Evolutionary conservation across 495 filamentous ascomycete genomes (phyloP).

Genomic region (Tuber calosporum): DNA sequence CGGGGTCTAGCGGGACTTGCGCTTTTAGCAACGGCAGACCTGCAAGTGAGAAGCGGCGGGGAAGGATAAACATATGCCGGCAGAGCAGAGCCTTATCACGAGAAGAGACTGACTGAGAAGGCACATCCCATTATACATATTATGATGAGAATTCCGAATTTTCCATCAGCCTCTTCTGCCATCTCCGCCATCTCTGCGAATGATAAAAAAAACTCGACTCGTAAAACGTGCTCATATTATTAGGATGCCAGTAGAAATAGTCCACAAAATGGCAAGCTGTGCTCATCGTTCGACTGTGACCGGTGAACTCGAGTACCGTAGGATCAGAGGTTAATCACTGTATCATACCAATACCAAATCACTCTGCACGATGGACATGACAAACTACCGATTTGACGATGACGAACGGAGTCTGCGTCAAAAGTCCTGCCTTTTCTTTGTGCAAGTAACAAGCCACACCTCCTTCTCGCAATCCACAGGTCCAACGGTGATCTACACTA

Average conservation of each 20-base stretch:
- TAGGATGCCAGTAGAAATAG: background rate
- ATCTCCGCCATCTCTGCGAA: background rate
- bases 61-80: background rate
- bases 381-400: background rate
- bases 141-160: background rate
- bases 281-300: background rate
- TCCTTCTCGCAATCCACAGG: background rate
- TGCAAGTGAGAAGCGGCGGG: background rate
- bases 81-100: background rate
- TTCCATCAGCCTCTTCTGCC: background rate
- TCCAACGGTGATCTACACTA: background rate
- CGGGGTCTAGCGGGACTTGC: background rate
- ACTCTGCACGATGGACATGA: background rate
- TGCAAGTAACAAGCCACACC: background rate
- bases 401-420: background rate
- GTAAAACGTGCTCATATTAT: background rate
- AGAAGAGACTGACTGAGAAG: background rate
- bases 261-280: background rate
- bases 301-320: background rate
- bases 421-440: background rate
- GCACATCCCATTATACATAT: background rate
- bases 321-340: background rate
- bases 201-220: background rate
- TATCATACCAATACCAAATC: background rate
- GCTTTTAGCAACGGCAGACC: background rate